Evolutionary conservation across 2,329 filamentous ascomycete genomes (phyloP).

Genomic region (Pseudocercospora ulei): DNA sequence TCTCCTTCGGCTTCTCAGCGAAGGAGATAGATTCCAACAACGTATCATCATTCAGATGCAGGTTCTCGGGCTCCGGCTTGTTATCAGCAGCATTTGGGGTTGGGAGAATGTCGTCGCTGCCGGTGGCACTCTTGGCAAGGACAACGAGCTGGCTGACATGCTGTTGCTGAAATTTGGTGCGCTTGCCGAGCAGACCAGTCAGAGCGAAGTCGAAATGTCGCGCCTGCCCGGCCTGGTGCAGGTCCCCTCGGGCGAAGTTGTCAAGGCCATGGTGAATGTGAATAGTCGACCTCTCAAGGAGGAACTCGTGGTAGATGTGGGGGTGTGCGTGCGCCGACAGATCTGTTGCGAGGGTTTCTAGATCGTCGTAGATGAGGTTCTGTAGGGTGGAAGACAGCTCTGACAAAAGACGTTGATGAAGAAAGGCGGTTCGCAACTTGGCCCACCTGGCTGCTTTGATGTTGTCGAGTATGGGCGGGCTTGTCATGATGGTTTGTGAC

Average conservation of each 20-base stretch:
- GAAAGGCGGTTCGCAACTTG: constrained; percentile 61
- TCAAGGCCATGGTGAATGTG: constrained; percentile 78
- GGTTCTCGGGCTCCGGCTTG: constrained; percentile 41
- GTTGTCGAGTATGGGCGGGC: constrained; percentile 41
- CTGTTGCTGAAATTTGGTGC: constrained; percentile 69
- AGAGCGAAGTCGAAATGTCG: constrained; percentile 72
- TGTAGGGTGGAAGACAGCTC: constrained; percentile 54
- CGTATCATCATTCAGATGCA: constrained; percentile 85
- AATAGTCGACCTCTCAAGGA: constrained; percentile 73
- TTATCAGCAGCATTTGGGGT: constrained; percentile 7
- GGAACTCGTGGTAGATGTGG: constrained; percentile 54
- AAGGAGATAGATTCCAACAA: constrained; percentile 82
- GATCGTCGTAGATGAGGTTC: constrained; percentile 50
- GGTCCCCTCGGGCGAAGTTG: constrained; percentile 58
- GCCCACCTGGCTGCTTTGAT: constrained; percentile 49
- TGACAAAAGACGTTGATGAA: constrained; percentile 57
- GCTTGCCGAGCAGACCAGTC: constrained; percentile 76
- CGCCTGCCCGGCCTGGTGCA: constrained; percentile 56
- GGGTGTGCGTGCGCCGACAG: constrained; percentile 16
- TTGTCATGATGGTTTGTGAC: constrained; percentile 52
- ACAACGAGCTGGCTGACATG: constrained; percentile 84
- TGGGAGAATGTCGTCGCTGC: constrained; percentile 7
- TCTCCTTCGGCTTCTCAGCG: constrained; percentile 42
- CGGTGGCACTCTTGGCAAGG: constrained; percentile 63
- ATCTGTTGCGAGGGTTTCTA: constrained; percentile 48